Conservation (phyloP, 805 yeast species). For the Lipomyces oligophaga region DNA sequence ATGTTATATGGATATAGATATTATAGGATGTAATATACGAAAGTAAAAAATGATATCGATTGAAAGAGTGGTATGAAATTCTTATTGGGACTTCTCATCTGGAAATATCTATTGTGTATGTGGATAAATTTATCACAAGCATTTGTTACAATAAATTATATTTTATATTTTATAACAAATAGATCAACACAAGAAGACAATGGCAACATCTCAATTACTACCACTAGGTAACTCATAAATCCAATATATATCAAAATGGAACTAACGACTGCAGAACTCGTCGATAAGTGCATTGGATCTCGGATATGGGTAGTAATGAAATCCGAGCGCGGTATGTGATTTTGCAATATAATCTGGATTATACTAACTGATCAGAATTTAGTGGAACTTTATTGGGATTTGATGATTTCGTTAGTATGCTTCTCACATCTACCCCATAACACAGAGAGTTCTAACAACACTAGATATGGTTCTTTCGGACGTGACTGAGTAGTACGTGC, state of each 20-base stretch:
- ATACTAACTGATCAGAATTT: too few relatives aligned
- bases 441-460: background rate
- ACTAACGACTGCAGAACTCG: constrained; percentile 55
- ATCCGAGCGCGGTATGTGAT: constrained; percentile 41
- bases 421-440: background rate
- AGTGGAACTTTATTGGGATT: constrained; percentile 87
- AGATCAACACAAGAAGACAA: too few relatives aligned
- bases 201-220: constrained; percentile 28
- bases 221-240: constrained; percentile 18
- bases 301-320: constrained; percentile 68
- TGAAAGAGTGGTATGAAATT: background rate
- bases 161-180: too few relatives aligned
- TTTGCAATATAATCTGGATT: too few relatives aligned
- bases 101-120: too few relatives aligned
- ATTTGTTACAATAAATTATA: too few relatives aligned
- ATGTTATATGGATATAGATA: too few relatives aligned
- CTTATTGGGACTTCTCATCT: background rate
- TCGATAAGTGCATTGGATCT: constrained; percentile 82
- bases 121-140: too few relatives aligned
- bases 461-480: constrained; percentile 77
- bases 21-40: background rate
- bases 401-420: constrained; percentile 80
- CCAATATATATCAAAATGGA: background rate
- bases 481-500: constrained; percentile 54
- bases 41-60: background rate